Conservation (phyloP, 1,284 basidiomycete species). For the Rhodotorula sp. region DNA sequence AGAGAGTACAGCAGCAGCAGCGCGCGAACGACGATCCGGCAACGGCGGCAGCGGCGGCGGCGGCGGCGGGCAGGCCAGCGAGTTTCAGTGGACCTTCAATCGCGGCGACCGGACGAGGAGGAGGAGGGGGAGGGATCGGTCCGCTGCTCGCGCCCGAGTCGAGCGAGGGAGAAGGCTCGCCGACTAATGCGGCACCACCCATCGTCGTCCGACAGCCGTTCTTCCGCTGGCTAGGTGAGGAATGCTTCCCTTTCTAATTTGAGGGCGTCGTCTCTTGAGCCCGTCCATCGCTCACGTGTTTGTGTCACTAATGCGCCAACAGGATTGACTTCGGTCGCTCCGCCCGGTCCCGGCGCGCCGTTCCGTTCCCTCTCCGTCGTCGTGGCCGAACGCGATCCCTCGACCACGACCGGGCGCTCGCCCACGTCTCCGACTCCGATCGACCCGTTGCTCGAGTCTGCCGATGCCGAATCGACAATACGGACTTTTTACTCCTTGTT, state of each 20-base stretch:
- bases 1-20: neutral
- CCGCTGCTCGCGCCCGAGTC: neutral
- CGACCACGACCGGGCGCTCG: neutral
- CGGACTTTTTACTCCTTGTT: slow-evolving; percentile 13
- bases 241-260: neutral
- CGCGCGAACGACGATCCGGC: neutral
- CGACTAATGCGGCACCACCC: neutral
- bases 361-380: slow-evolving; percentile 5
- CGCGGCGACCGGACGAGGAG: neutral
- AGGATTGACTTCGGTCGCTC: slow-evolving; percentile 6
- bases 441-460: neutral
- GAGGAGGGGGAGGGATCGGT: neutral
- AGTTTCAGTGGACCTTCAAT: neutral
- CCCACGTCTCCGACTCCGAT: neutral
- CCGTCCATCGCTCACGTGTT: neutral
- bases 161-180: neutral
- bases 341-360: slow-evolving; percentile 3
- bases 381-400: neutral
- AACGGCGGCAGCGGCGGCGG: neutral
- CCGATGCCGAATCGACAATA: slow-evolving; percentile 3
- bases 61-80: neutral
- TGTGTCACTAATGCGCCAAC: neutral
- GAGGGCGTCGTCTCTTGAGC: neutral
- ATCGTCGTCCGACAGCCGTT: slow-evolving; percentile 8
- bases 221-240: slow-evolving; percentile 13